Percentiles rank a stretch among this genome's conserved stretches.
Conservation (phyloP, 202 grass and related monocot species). For the Cymbopogon flexuosus region DNA sequence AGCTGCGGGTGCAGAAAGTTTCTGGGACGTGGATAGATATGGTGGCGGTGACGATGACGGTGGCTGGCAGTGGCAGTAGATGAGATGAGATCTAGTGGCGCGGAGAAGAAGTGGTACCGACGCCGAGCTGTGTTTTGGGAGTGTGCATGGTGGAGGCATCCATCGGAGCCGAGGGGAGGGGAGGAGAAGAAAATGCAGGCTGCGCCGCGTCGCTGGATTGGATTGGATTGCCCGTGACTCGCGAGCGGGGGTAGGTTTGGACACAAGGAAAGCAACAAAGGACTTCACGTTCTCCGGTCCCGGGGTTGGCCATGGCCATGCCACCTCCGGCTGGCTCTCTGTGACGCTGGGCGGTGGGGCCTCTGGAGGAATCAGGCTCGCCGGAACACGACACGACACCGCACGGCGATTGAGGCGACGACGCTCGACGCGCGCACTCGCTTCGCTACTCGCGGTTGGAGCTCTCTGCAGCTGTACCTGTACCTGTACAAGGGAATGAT, state of each 20-base stretch:
- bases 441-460: too few relatives aligned
- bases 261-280: constrained; percentile 53
- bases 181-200: neutral
- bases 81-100: constrained; percentile 28
- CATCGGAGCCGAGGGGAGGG: neutral
- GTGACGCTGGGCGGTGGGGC: neutral
- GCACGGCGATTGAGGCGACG: constrained; percentile 37
- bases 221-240: constrained; percentile 35
- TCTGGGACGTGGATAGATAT: neutral
- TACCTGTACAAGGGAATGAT: neutral
- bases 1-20: neutral
- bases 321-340: neutral
- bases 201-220: neutral
- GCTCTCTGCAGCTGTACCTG: neutral
- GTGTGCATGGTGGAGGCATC: constrained; percentile 22
- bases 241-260: constrained; percentile 35
- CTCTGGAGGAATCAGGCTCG: constrained; percentile 30
- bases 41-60: neutral
- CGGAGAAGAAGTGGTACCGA: neutral
- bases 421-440: neutral
- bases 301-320: neutral
- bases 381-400: constrained; percentile 37
- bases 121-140: constrained; percentile 35
- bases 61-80: neutral
- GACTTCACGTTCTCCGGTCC: constrained; percentile 51